Evolutionary conservation across 1,139 yeast genomes (phyloP), one percentile per base, ranked within the genome.

Genomic region (Blastobotrys niveus): DNA sequence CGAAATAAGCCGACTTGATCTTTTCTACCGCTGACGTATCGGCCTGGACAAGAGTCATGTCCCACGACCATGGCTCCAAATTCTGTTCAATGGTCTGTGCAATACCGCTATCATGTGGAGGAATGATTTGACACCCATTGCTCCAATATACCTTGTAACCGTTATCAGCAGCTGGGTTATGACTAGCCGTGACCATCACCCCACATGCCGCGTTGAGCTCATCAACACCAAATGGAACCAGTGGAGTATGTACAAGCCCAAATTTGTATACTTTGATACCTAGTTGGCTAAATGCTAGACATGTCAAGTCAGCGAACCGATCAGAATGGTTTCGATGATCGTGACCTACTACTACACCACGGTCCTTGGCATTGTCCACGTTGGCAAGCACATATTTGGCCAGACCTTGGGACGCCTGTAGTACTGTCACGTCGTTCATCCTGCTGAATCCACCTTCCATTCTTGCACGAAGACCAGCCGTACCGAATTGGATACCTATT

Each of bases 111-210:
- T 91, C 97, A 58, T 82, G 86, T 0, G 97, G 97, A 1, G 96
- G 93, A 40, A 89, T 87, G 51, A 91, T 91, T 62, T 91, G 97
- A 62, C 97, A 89, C 5, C 96, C 97, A 59, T 91, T 91, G 14
- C 74, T 71, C 77, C 93, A 87, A 67, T 91, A 89, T 0, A 91
- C 97, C 60, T 91, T 91, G 66, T 87, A 91, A 0, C 98, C 98
- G 59, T 91, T 91, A 61, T 89, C 97, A 52, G 73, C 71, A 12
- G 91, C 93, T 0, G 97, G 97, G 59, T 91, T 91, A 63, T 91
- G 98, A 44, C 95, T 85, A 0, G 98, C 97, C 0, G 98, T 91
- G 38, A 91, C 79, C 97, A 91, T 91, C 1, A 91, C 84, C 29
- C 97, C 98, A 42, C 81, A 87, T 0, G 80, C 68, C 0, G 95